A percentile compares a stretch with the other conserved stretches of the same genome.
Conservation (phyloP, 2,329 filamentous ascomycete species). For the Trichoderma lentiforme region DNA sequence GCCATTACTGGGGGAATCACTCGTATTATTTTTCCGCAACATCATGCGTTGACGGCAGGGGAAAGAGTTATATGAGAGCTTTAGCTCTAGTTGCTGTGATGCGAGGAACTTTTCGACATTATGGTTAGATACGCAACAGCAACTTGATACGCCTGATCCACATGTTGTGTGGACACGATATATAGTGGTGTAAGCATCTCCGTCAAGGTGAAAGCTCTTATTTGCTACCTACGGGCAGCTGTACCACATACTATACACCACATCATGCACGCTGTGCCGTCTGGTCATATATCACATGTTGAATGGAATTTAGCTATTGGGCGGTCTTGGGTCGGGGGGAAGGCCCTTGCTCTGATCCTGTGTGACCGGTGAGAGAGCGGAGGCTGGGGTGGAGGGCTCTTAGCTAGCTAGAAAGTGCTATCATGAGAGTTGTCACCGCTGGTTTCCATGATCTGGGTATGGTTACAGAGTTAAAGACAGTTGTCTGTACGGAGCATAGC, state of each 20-base stretch:
- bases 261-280: neutral
- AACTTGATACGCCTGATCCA: neutral
- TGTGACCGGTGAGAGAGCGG: constrained; percentile 4
- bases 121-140: neutral
- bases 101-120: neutral
- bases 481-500: neutral
- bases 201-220: neutral
- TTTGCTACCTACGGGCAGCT: neutral
- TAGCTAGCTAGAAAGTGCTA: neutral
- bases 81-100: too few relatives aligned
- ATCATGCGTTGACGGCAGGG: neutral
- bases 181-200: neutral
- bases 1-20: neutral
- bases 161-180: neutral
- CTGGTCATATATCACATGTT: neutral
- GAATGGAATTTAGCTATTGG: neutral
- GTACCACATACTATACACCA: neutral
- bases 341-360: neutral
- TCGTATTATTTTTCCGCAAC: neutral
- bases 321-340: neutral
- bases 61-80: neutral
- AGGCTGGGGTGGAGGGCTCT: neutral
- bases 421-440: neutral
- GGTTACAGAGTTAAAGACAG: neutral
- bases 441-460: neutral